phyloP scores from a whole-genome alignment of 257 asterid species.

The Ehretia macrophylla region DNA sequence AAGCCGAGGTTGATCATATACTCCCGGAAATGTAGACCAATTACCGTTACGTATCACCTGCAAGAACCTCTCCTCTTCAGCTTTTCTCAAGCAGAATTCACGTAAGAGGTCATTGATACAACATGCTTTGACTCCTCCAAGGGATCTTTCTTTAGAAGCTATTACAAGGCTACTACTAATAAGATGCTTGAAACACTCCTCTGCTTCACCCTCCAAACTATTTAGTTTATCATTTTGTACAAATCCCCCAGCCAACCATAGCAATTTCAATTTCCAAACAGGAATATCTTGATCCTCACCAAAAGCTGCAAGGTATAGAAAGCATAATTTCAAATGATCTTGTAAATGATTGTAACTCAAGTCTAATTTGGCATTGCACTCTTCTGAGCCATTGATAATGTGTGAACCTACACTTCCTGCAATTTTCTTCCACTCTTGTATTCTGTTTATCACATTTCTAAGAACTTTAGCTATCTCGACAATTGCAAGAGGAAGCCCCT shows the following conservation, averaged over 20 bases:
- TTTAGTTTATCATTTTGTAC: not conserved
- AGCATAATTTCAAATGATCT: not conserved
- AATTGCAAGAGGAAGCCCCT: constrained; percentile 1
- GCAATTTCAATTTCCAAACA: not conserved
- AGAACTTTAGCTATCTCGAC: constrained; percentile 1
- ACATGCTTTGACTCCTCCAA: too few relatives aligned
- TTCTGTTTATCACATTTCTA: not conserved
- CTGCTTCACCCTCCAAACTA: not conserved
- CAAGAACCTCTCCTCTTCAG: too few relatives aligned
- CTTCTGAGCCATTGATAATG: not conserved
- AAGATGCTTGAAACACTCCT: not conserved
- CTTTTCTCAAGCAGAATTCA: too few relatives aligned
- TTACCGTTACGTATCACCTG: too few relatives aligned
- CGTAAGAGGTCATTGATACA: too few relatives aligned
- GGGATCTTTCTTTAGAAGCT: too few relatives aligned
- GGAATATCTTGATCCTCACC: not conserved
- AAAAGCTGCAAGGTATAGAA: not conserved
- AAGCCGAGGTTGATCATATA: too few relatives aligned
- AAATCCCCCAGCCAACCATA: not conserved
- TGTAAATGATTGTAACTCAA: constrained; percentile 5
- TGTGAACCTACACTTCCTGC: not conserved
- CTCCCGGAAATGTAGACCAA: too few relatives aligned
- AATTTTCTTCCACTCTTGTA: not conserved
- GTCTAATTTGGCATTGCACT: not conserved
- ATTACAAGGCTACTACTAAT: too few relatives aligned